Evolutionary conservation across 2,329 filamentous ascomycete species (phyloP), one percentile per base, ranked within the genome.

Genomic region (Fusarium sambucinum): DNA sequence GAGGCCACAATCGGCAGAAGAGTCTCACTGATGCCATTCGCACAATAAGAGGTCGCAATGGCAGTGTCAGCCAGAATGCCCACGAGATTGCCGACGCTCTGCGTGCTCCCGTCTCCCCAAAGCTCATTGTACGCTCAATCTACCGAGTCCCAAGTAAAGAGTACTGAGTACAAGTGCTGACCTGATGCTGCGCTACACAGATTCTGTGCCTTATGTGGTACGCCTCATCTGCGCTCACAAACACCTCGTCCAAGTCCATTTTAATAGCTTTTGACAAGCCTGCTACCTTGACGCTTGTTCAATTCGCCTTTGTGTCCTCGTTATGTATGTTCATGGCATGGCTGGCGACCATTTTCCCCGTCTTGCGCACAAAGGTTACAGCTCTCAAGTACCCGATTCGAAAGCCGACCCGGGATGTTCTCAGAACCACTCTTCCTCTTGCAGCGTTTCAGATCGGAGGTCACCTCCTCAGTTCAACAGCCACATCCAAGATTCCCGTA

Each of bases 181-280:
- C 62, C 70, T 74, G 60, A 69, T 67, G 58, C 62, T 73, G 72
- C 75, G 79, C 73, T 59, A 60, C 54, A 71, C 79, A 97, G 95
- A 80, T 87, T 51, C 89, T 97, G 48, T 98, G 95, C 80, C 82
- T 94, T 59, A 81, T 95, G 76, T 98, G 96, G 96, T 99, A 98
- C 83, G 87, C 92, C 78, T 97, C 94, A 25, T 98, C 95, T 42
- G 96, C 96, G 66, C 84, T 98, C 72, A 97, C 96, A 66, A 99
- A 98, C 78, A 97, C 96, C 3, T 98, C 96, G 25, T 97, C 96
- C 53, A 99, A 99, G 82, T 92, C 95, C 19, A 99, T 99, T 75
- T 85, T 98, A 65, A 97, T 93, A 71, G 92, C 93, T 42, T 93
- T 97, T 70, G 89, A 92, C 60, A 96, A 93, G 80, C 95, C 95